Conservation (phyloP, 73 alveolate species). For the Stentor coeruleus region DNA sequence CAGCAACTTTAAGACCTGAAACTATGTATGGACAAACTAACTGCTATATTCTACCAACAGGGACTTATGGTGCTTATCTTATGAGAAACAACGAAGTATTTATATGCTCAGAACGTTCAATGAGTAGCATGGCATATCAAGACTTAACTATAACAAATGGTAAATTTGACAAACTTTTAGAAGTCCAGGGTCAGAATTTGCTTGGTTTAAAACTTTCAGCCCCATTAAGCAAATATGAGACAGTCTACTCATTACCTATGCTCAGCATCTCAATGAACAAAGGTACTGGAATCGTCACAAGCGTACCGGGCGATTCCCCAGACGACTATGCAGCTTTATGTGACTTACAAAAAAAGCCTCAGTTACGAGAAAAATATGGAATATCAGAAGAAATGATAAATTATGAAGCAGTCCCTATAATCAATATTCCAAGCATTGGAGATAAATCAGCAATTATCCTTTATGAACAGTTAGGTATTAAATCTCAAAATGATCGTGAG, state of each 20-base stretch:
- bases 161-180: conserved; percentile 45
- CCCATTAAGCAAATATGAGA: conserved; percentile 79
- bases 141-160: conserved; percentile 71
- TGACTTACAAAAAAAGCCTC: conserved; percentile 80
- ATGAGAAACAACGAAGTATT: conserved; percentile 82
- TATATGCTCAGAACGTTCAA: conserved; percentile 81
- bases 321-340: conserved; percentile 93
- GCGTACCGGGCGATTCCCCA: conserved; percentile 98
- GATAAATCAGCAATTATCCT: conserved; percentile 77
- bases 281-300: conserved; percentile 98
- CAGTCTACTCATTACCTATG: conserved; percentile 94
- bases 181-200: conserved; percentile 73
- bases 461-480: conserved; percentile 76
- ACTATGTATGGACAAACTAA: conserved; percentile 99
- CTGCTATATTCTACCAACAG: conserved; percentile 91
- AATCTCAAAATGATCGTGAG: conserved; percentile 79
- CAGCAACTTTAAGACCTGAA: conserved; percentile 98
- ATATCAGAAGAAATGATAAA: conserved; percentile 86
- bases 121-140: conserved; percentile 89
- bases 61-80: conserved; percentile 90
- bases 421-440: conserved; percentile 81
- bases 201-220: conserved; percentile 90
- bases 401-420: conserved; percentile 88
- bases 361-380: conserved; percentile 78
- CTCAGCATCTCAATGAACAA: conserved; percentile 92